Base-by-base conservation (phyloP, 169 alveolate species). In the Amoebophrya sp. region DNA sequence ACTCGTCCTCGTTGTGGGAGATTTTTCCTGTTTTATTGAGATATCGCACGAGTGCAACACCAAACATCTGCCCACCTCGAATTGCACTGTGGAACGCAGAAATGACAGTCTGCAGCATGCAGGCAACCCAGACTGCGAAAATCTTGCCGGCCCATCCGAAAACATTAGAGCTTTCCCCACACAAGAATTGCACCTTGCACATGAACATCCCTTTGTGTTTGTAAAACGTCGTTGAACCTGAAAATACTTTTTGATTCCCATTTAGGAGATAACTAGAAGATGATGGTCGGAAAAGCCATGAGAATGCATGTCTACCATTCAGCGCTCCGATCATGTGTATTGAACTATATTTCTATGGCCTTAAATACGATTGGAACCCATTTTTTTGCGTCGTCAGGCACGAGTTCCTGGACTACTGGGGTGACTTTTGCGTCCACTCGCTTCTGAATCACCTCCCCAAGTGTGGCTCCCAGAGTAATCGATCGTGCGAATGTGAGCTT, bases 31-130 rank as follows among this genome's bases (percentile, higher is more conserved):
- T 6, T 0, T 36, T 29, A 36, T 65, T 65, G 10, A 65, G 33
- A 36, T 65, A 65, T 10, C 83, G 83, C 12, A 65, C 83, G 36
- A 65, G 0, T 1, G 18, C n/a, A 10, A 65, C 83, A 10, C 83
- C 83, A 1, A 65, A 65, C 83, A 65, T 12, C 83, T 65, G 83
- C 83, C 83, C 83, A 6, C 83, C 83, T 29, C 83, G 83, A 36
- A 65, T 18, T 29, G 83, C 83, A 36, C 38, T 26, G 83, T 65
- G 83, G 83, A 65, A 65, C 33, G 83, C 83, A 10, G 83, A 65
- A 18, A 65, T 65, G 36, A 65, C 26, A 29, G 83, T 65, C 83
- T 65, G 83, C 83, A 65, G 83, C 83, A 65, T 65, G 26, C 18
- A 65, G 33, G 83, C 83, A 10, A 65, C 26, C 83, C 83, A 65